Base-by-base conservation (phyloP, 768 basidiomycete genomes). In the Leucocoprinus sp. region DNA sequence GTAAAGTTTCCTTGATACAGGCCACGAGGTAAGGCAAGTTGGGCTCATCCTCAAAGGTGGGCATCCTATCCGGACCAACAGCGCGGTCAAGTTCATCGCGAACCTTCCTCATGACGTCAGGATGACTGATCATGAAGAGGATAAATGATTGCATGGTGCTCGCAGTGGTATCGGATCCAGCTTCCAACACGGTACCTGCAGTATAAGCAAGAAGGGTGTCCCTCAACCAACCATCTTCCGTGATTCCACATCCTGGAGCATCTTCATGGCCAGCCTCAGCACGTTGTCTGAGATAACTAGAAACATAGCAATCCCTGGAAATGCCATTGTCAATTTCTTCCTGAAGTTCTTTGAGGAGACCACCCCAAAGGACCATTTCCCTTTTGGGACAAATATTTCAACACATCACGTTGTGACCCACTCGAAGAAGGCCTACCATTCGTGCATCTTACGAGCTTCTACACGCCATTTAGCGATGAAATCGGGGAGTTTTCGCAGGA, bases 1-100 rank as follows among this genome's bases (percentile, higher is more conserved):
- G 47, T 11, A 59, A 49, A n/a, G 53, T 45, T 42, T 59, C 58
- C 42, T 59, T 57, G 8, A 57, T 40, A 29, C 58, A 58, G 9
- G 57, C 57, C 38, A 56, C 57, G 12, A 59, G 58, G 21, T 52
- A 57, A 3, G 57, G 52, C 15, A 57, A 49, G 9, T 47, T 28
- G 6, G 18, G 26, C 31, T 58, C 50, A 42, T 63, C 61, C 17
- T 54, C 54, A 26, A 60, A 51, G 17, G 37, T 49, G 5, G 63
- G 63, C 43, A 64, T 54, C 31, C 63, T 35, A 27, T 58, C 55
- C 1, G 45, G 6, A 6, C 61, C 61, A 17, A 61, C 51, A 14
- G 59, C 56, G 3, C 35, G 12, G 43, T 63, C 62, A n/a, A 64
- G 52, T 45, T 64, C 61, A 11, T 45, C 57, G 24, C 59, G 57